Base-by-base conservation (phyloP, 495 filamentous ascomycete species). In the Acidiella bohemica region DNA sequence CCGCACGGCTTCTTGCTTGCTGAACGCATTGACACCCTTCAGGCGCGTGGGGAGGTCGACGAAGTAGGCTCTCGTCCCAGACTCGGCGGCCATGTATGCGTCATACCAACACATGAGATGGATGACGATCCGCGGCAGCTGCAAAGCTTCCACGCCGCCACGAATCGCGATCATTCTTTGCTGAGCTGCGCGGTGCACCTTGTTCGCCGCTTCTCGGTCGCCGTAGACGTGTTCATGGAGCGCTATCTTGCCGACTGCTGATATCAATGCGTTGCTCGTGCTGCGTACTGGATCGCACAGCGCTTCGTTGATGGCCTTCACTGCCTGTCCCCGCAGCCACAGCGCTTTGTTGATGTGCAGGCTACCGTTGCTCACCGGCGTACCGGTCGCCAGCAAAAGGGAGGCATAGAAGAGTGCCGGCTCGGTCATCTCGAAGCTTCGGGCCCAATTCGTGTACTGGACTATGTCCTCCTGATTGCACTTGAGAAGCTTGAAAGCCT, bases 101-200 rank as follows among this genome's bases (percentile, higher is more conserved):
- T 36, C 34, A 14, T 18, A 36, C 34, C 34, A 36, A 7, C 7
- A 7, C 34, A 36, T 36, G 10, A 36, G 19, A 7, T 36, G 34
- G 11, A 36, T 7, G 8, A 19, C 22, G 11, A 36, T 36, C 11
- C 11, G 7, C 6, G 34, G 34, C 6, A 36, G 17, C 8, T 17
- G 11, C 9, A 36, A 19, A 18, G 7, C 17, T 17, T 18, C 34
- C 11, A 36, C 22, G 34, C 34, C 34, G 17, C 34, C 34, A 6
- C 34, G 34, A 8, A 36, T 18, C 14, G 34, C 34, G 9, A 36
- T 36, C 34, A 36, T 36, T 8, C 34, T 36, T 19, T 36, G 34
- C 34, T 36, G 34, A 20, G 17, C 17, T 5, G 21, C 5, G 9
- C 9, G 17, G 19, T 36, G 34, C 10, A 36, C 18, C 5, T 5